phyloP scores from a whole-genome alignment of 768 basidiomycete genomes.

The Rhizopogon rudus region DNA sequence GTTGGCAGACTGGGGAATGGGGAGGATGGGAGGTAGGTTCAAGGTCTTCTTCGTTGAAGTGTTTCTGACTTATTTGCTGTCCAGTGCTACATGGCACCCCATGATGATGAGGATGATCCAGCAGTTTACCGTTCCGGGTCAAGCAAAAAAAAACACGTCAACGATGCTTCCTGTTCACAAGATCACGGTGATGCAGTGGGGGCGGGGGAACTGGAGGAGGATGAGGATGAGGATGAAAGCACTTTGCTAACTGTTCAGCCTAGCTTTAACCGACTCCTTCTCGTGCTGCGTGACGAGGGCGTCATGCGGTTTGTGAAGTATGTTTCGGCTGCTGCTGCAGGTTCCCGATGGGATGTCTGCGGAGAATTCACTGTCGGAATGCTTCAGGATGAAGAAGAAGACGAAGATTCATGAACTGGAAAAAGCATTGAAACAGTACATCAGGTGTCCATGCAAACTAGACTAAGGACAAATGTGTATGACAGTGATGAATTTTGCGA shows the following conservation, averaged over 20 bases:
- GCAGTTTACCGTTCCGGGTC: conserved; percentile 78
- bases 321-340: conserved; percentile 81
- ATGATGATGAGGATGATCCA: conserved; percentile 93
- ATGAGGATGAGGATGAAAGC: conserved; percentile 64
- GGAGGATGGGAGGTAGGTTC: conserved; percentile 89
- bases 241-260: conserved; percentile 86
- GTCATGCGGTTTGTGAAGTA: conserved; percentile 97
- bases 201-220: conserved; percentile 32
- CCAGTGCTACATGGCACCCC: conserved; percentile 92
- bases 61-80: neutral
- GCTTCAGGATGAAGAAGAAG: conserved; percentile 54
- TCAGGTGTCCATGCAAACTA: neutral
- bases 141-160: conserved; percentile 31
- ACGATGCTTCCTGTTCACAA: conserved; percentile 4
- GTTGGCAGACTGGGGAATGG: conserved; percentile 73
- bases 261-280: conserved; percentile 81
- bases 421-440: neutral
- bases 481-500: neutral
- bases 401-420: conserved; percentile 24
- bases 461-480: neutral
- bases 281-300: conserved; percentile 88
- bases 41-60: neutral
- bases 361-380: conserved; percentile 90
- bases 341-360: conserved; percentile 91
- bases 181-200: conserved; percentile 3